These are phyloP conservation scores for Yueomyces sp. DNA, from an alignment of 805 yeast genomes.

Conservation along the genomic window DNA sequence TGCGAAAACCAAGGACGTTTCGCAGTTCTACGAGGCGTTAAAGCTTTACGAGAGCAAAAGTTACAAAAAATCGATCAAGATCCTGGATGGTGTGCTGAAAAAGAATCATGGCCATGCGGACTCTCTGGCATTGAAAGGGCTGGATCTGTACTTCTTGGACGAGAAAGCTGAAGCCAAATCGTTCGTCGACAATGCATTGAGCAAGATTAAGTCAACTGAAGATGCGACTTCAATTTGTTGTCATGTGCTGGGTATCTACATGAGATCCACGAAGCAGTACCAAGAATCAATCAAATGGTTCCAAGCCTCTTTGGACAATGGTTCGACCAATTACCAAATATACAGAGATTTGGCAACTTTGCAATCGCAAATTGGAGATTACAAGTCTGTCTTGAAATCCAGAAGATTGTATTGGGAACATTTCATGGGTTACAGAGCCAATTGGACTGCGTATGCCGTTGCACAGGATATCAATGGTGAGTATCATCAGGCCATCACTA, in stretches of 20 bases:
- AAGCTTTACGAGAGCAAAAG: slow-evolving; percentile 73
- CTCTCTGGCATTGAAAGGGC: slow-evolving; percentile 74
- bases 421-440: slow-evolving; percentile 72
- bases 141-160: slow-evolving; percentile 44
- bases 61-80: slow-evolving; percentile 72
- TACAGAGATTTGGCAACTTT: slow-evolving; percentile 69
- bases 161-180: slow-evolving; percentile 51
- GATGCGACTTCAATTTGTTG: slow-evolving; percentile 51
- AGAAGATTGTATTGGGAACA: slow-evolving; percentile 58
- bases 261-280: slow-evolving; percentile 56
- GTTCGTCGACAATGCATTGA: slow-evolving; percentile 46
- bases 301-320: slow-evolving; percentile 59
- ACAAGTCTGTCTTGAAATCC: slow-evolving; percentile 42
- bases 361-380: slow-evolving; percentile 73
- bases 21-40: slow-evolving; percentile 67
- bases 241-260: slow-evolving; percentile 78
- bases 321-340: slow-evolving; percentile 65
- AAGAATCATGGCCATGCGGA: slow-evolving; percentile 68
- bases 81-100: slow-evolving; percentile 63
- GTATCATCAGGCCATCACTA: slow-evolving; percentile 52
- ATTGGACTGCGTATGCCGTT: slow-evolving; percentile 80
- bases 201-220: slow-evolving; percentile 33
- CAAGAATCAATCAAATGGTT: slow-evolving; percentile 70
- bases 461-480: slow-evolving; percentile 72
- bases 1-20: slow-evolving; percentile 47